Percentiles rank a stretch among this genome's conserved stretches.
Evolutionary conservation across 345 rosid genomes (phyloP).

Genomic region (Fremontodendron californicum): DNA sequence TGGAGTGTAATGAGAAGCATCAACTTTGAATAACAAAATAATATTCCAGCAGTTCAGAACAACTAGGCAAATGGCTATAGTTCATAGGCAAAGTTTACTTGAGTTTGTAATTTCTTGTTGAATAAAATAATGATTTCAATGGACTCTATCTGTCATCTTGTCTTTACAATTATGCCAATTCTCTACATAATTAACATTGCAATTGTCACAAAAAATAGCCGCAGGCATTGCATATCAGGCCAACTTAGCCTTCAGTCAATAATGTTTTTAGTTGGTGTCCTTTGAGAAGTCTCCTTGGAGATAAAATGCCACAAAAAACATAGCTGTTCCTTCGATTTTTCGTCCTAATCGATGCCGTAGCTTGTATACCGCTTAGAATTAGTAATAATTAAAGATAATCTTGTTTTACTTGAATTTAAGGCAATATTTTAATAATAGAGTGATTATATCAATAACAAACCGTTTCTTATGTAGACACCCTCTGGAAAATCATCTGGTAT

Average conservation of each 20-base stretch:
- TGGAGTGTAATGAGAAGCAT: neutral
- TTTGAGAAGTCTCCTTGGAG: neutral
- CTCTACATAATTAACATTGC: no score
- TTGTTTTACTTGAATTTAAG: neutral
- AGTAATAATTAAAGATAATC: neutral
- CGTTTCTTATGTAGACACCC: slow-evolving; percentile 34
- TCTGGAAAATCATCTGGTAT: slow-evolving; percentile 23
- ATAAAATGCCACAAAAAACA: neutral
- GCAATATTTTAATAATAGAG: neutral
- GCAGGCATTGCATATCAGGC: neutral
- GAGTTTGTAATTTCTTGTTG: neutral
- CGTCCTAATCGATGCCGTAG: neutral
- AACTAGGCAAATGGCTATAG: neutral
- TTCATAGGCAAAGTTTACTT: neutral
- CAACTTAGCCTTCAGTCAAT: neutral
- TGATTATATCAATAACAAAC: slow-evolving; percentile 14
- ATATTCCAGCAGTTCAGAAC: neutral
- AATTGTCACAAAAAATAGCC: neutral
- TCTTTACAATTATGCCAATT: neutral
- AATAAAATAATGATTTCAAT: neutral
- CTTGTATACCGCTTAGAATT: neutral
- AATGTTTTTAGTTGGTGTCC: neutral
- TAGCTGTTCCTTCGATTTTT: neutral
- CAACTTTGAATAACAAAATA: neutral
- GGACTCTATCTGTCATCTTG: neutral